Conservation (phyloP, 352 stramenopile genomes). For the Pythium brachiatum region DNA sequence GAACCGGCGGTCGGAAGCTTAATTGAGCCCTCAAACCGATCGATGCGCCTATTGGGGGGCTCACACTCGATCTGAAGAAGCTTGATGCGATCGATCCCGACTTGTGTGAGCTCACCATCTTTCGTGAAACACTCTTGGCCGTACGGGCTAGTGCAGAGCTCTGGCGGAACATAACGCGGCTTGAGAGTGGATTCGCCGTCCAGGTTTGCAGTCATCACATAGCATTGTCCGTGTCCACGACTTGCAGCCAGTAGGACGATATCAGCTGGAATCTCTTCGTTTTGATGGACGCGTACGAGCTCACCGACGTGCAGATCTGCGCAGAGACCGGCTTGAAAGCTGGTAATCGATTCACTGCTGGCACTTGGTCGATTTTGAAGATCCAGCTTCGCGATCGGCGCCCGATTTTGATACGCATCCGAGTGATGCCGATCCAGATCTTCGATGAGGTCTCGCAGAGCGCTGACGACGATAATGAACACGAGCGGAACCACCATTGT, state of each 20-base stretch:
- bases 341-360: neutral
- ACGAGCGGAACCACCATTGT: slow-evolving; percentile 82
- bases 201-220: slow-evolving; percentile 84
- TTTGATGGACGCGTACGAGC: slow-evolving; percentile 71
- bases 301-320: slow-evolving; percentile 73
- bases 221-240: slow-evolving; percentile 59
- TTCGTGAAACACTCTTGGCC: slow-evolving; percentile 21
- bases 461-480: slow-evolving; percentile 86
- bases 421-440: slow-evolving; percentile 75
- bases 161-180: slow-evolving; percentile 50
- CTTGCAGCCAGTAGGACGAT: slow-evolving; percentile 62
- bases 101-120: slow-evolving; percentile 28
- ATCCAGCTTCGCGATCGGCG: slow-evolving; percentile 20
- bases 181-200: slow-evolving; percentile 91
- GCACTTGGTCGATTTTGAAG: neutral
- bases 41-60: slow-evolving; percentile 54
- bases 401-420: slow-evolving; percentile 62
- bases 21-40: slow-evolving; percentile 82
- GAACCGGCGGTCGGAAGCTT: slow-evolving; percentile 17
- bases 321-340: slow-evolving; percentile 23
- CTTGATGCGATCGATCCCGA: slow-evolving; percentile 22
- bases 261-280: slow-evolving; percentile 72
- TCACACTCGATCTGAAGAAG: slow-evolving; percentile 39
- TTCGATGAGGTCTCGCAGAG: slow-evolving; percentile 75
- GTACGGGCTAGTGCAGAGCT: slow-evolving; percentile 30